Evolutionary conservation across 108 stramenopile genomes (phyloP), one percentile per base, ranked within the genome.

Genomic region (Nannochloropsis salina): DNA sequence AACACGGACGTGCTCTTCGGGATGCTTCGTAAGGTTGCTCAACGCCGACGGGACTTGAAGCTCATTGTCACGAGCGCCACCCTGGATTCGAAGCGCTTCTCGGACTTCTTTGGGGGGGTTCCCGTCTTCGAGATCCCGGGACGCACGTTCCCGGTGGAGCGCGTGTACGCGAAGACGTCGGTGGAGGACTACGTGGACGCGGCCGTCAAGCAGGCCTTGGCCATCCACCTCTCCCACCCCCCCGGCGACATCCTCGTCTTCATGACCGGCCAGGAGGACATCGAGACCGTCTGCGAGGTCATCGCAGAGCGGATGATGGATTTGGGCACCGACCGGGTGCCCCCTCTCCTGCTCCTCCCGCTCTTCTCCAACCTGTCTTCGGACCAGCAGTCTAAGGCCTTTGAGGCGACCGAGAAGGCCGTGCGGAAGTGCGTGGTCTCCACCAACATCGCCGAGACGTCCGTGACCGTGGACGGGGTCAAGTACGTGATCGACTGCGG

Each of bases 241-340:
- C 96, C 97, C 9, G 99, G 99, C 15, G 99, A 99, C 89, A 97
- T 99, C 87, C 86, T 99, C 3, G 94, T 98, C 82, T 99, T 99
- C 92, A 98, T 99, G 98, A 99, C 99, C 18, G 99, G 99, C 11
- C 99, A 99, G 86, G 99, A 98, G 92, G 99, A 99, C 88, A 98
- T 99, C 86, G 98, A 98, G 87, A 96, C 98, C 80, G 96, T 95
- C 10, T 98, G 98, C 86, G 92, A 93, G 21, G 88, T 88, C 51
- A 44, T 88, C 9, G 98, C 98, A 9, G 97, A 98, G 84, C 96
- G 97, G 61, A 95, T 96, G 88, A 92, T 90, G 41, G 90, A 92
- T 51, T 86, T 97, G 51, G 96, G 94, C 8, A 86, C 44, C 79
- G 95, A 94, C 83, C 93, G 94, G 45, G 80, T 93, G 1, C 94